Evolutionary conservation across 1,139 yeast species (phyloP).

Genomic region (Kodamaea suecica): DNA sequence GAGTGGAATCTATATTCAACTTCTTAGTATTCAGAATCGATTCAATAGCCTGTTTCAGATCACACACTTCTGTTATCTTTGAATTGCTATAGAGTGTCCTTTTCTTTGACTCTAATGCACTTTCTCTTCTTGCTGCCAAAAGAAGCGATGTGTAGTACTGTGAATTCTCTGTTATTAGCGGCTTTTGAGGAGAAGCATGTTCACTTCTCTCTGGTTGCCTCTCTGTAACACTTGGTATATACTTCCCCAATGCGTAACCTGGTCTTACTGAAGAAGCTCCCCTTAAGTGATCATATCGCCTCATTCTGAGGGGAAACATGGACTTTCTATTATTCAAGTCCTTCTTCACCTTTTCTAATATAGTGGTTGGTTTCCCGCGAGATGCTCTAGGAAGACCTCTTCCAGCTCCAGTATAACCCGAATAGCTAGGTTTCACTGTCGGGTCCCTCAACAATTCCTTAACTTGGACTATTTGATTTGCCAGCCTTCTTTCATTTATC

Average conservation of each 20-base stretch:
- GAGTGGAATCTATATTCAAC: too few relatives aligned
- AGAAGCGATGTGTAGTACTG: neutral
- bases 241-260: too few relatives aligned
- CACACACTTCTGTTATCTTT: too few relatives aligned
- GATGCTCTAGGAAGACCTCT: neutral
- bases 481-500: slow-evolving; percentile 41
- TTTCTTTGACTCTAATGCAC: too few relatives aligned
- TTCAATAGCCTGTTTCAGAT: too few relatives aligned
- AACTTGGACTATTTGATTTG: slow-evolving; percentile 45
- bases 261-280: too few relatives aligned
- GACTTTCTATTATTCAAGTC: slow-evolving; percentile 33
- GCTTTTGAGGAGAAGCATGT: neutral
- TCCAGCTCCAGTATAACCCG: slow-evolving; percentile 1
- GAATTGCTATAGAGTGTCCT: too few relatives aligned
- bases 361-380: slow-evolving; percentile 23
- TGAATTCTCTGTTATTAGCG: neutral
- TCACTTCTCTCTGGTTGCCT: neutral
- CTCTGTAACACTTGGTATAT: too few relatives aligned
- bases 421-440: slow-evolving; percentile 12
- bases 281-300: neutral
- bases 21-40: too few relatives aligned
- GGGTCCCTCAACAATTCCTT: slow-evolving; percentile 40
- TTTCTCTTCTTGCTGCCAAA: slow-evolving; percentile 1
- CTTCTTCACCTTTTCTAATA: slow-evolving; percentile 34
- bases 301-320: slow-evolving; percentile 26